A percentile compares a stretch with the other conserved stretches of the same genome.
Conservation (phyloP, 495 filamentous ascomycete species). For the Articulospora tetracladia region DNA sequence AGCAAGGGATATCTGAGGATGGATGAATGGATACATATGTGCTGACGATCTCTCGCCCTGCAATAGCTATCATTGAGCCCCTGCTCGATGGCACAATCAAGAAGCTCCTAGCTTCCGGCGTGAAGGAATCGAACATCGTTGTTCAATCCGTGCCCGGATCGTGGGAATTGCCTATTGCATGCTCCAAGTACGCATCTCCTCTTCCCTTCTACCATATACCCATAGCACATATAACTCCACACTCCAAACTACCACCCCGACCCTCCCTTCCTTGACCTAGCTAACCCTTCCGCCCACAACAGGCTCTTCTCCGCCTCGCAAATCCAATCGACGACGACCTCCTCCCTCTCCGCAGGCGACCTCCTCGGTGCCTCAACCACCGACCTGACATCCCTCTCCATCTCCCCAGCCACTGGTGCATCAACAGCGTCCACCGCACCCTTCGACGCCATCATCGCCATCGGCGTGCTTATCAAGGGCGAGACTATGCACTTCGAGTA, state of each 20-base stretch:
- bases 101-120: slow-evolving; percentile 63
- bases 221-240: too few species aligned
- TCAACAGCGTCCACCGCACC: slow-evolving; percentile 27
- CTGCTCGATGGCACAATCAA: slow-evolving; percentile 71
- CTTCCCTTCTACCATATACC: neutral
- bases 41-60: neutral
- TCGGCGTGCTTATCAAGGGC: slow-evolving; percentile 96
- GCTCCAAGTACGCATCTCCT: slow-evolving; percentile 21
- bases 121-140: slow-evolving; percentile 82
- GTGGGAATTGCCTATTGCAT: slow-evolving; percentile 58
- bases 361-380: slow-evolving; percentile 64
- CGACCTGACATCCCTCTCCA: slow-evolving; percentile 44
- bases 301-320: slow-evolving; percentile 87
- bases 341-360: slow-evolving; percentile 66
- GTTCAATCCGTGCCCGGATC: slow-evolving; percentile 86
- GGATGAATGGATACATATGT: neutral
- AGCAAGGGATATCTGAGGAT: neutral
- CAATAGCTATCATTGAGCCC: slow-evolving; percentile 56
- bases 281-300: neutral
- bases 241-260: neutral
- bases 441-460: slow-evolving; percentile 92
- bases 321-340: slow-evolving; percentile 66
- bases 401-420: neutral
- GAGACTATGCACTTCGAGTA: slow-evolving; percentile 98
- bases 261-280: slow-evolving; percentile 6